phyloP scores from a whole-genome alignment of 1,139 yeast genomes.

The Cylindricascospora bacillispora region DNA sequence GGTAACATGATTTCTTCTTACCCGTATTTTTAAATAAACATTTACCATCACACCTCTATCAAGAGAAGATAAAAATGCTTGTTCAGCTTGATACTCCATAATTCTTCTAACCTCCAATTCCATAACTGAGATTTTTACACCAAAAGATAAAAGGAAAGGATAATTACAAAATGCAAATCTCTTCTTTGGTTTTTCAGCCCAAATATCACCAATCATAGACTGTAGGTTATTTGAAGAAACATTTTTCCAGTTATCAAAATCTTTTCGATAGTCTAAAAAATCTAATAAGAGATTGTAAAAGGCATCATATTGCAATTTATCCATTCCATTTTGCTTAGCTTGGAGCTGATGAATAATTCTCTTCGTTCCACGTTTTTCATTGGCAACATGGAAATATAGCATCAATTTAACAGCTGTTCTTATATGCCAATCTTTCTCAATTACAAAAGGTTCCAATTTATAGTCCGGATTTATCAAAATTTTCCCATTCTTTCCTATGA shows the following conservation, averaged over 20 bases:
- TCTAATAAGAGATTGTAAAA: conserved; percentile 81
- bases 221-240: conserved; percentile 16
- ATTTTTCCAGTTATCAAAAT: conserved; percentile 68
- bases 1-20: conserved; percentile 55
- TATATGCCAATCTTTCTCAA: conserved; percentile 75
- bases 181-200: conserved; percentile 5
- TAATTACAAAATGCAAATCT: conserved; percentile 59
- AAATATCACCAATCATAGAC: conserved; percentile 3
- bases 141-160: conserved; percentile 73
- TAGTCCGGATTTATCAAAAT: conserved; percentile 7
- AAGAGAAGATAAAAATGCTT: conserved; percentile 68
- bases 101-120: conserved; percentile 73
- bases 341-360: neutral
- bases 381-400: conserved; percentile 43
- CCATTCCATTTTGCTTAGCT: neutral
- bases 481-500: conserved; percentile 1
- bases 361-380: conserved; percentile 16
- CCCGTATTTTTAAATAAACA: conserved; percentile 53
- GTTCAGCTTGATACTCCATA: conserved; percentile 83
- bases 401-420: conserved; percentile 50
- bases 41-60: conserved; percentile 50
- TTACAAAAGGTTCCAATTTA: conserved; percentile 46
- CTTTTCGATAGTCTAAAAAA: conserved; percentile 59
- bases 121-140: conserved; percentile 65
- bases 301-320: conserved; percentile 29